Conservation (phyloP, 2,329 filamentous ascomycete species). For the Xylariaceae sp. region DNA sequence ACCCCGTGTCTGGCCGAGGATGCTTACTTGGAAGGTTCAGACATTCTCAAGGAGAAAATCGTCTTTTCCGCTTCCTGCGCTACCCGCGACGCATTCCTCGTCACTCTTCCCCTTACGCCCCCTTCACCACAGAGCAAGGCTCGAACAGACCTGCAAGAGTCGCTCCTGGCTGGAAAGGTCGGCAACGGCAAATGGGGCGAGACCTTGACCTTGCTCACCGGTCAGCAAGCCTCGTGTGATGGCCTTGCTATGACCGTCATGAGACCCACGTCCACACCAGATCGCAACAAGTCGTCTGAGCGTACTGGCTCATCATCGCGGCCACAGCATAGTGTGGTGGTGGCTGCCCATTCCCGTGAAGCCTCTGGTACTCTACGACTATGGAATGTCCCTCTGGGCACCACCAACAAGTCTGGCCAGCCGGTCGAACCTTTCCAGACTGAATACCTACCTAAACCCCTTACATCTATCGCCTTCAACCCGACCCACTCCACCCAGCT, state of each 20-base stretch:
- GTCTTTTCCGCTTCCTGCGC: slow-evolving; percentile 59
- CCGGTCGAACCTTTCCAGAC: slow-evolving; percentile 54
- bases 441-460: slow-evolving; percentile 52
- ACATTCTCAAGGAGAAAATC: slow-evolving; percentile 53
- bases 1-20: slow-evolving; percentile 47
- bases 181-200: slow-evolving; percentile 64
- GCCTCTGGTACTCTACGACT: slow-evolving; percentile 55
- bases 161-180: slow-evolving; percentile 49
- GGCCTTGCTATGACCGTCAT: slow-evolving; percentile 54
- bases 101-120: slow-evolving; percentile 58
- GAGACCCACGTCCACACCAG: slow-evolving; percentile 34
- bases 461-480: slow-evolving; percentile 58
- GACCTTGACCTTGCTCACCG: slow-evolving; percentile 49
- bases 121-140: slow-evolving; percentile 58
- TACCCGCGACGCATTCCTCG: slow-evolving; percentile 52
- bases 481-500: slow-evolving; percentile 56
- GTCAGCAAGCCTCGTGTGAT: slow-evolving; percentile 50
- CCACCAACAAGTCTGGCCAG: slow-evolving; percentile 32
- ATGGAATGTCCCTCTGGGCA: slow-evolving; percentile 53
- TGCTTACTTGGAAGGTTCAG: slow-evolving; percentile 42
- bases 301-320: slow-evolving; percentile 29
- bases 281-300: slow-evolving; percentile 37
- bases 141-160: slow-evolving; percentile 48
- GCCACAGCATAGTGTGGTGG: slow-evolving; percentile 42
- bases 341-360: slow-evolving; percentile 58